Evolutionary conservation across 495 filamentous ascomycete genomes (phyloP), one percentile per base, ranked within the genome.

Genomic region (Apodospora peruviana): DNA sequence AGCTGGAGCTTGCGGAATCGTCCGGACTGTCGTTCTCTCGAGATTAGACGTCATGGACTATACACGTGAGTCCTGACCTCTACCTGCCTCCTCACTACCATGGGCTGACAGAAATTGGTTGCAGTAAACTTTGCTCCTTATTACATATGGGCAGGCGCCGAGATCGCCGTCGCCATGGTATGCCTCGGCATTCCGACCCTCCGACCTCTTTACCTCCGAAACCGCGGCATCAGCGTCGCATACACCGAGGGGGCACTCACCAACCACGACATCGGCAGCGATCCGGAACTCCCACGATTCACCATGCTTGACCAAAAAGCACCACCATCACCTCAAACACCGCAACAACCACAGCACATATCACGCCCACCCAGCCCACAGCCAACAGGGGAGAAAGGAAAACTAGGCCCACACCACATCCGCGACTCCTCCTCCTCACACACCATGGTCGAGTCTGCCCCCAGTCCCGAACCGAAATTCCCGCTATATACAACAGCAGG

Each of bases 101-200:
- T 4, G 2, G n/a, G 42, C 48, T 49, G 22, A 50, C 40, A 40
- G 14, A 16, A 8, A 0, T 12, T 7, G 27, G 12, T 21, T 20
- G 2, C 21, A 70, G 64, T 66, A 38, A 67, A 69, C 50, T 70
- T 69, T 40, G 66, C 67, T 0, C 56, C 57, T 2, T 70, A 69
- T 40, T 70, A 67, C 39, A 56, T 67, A 24, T 70, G 67, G 67
- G 64, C 67, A 1, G 66, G 61, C 22, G 67, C 67, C 16, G 67
- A 70, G 34, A 69, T 70, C 16, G 60, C 66, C 14, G 67, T 70
- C 2, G 60, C 66, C 4, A 64, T 70, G 64, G 50, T 70, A 2
- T 70, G 67, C 51, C 57, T 70, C 12, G 67, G 66, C 3, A 61
- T 70, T 16, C 67, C 67, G 9, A 66, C 67, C 8, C 53, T 70